Conservation (phyloP, 2,329 filamentous ascomycete species). For the Ciborinia camelliae region DNA sequence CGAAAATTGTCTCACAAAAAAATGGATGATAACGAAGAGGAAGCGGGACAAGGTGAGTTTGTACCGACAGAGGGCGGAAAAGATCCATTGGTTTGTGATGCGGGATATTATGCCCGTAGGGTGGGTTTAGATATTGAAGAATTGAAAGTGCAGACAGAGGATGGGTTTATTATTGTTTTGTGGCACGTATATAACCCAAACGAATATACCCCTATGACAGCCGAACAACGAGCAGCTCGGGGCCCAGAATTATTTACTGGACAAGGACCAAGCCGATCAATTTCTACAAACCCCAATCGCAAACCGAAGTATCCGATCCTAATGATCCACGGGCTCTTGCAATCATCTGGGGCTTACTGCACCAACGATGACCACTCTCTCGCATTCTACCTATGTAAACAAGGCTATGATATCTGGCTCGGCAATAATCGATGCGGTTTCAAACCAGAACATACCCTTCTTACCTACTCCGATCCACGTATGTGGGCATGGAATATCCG, state of each 20-base stretch:
- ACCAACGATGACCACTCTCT: slow-evolving; percentile 85
- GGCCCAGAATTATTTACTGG: slow-evolving; percentile 61
- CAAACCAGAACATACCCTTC: slow-evolving; percentile 67
- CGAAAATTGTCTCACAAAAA: slow-evolving; percentile 39
- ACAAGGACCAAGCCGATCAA: slow-evolving; percentile 39
- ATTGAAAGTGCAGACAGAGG: slow-evolving; percentile 85
- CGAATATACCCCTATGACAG: slow-evolving; percentile 57
- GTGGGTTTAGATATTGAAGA: slow-evolving; percentile 84
- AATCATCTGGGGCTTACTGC: slow-evolving; percentile 85
- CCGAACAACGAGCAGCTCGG: slow-evolving; percentile 50
- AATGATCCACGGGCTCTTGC: slow-evolving; percentile 82
- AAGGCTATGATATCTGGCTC: slow-evolving; percentile 91
- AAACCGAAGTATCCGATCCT: slow-evolving; percentile 71
- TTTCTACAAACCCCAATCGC: slow-evolving; percentile 33
- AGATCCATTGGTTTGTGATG: slow-evolving; percentile 74
- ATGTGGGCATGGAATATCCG: slow-evolving; percentile 98
- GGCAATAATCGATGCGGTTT: slow-evolving; percentile 92
- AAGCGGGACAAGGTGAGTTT: slow-evolving; percentile 47
- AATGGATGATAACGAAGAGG: slow-evolving; percentile 42
- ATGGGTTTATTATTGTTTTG: slow-evolving; percentile 84
- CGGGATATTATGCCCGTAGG: slow-evolving; percentile 79
- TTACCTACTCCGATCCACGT: slow-evolving; percentile 72
- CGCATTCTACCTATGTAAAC: slow-evolving; percentile 88
- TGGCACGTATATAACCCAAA: slow-evolving; percentile 87
- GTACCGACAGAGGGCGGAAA: slow-evolving; percentile 74